Base-by-base conservation (phyloP, 1,139 yeast genomes). In the Geotrichum bryndzae region DNA sequence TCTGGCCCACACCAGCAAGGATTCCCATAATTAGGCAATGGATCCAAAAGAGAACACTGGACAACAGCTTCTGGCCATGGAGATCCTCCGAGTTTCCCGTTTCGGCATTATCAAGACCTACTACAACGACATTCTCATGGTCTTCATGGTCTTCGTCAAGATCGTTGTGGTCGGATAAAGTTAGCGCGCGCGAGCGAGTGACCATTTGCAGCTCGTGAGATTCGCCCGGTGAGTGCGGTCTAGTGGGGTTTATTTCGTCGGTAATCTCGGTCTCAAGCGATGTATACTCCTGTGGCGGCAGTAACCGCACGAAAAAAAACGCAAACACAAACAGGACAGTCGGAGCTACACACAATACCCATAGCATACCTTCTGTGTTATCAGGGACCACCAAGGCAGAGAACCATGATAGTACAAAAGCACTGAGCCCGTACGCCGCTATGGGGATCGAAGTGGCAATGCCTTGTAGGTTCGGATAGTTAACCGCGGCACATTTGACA, bases 1-100 rank as follows among this genome's bases (percentile, higher is more conserved):
- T 84, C 71, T 88, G 94, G 10, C 95, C 95, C 64, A 85, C 79
- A 1, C 91, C 89, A 67, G 88, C 87, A 55, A 87, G 75, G 2
- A 83, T 73, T 0, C 91, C 88, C 65, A 88, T 76, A 23, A 86
- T 77, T 10, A 81, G 56, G 67, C 74, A 71, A 61, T 74, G 76
- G 25, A 69, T 61, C 79, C 79, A 76, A 65, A 77, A 77, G 13
- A 67, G 59, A n/a, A 66, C 63, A n/a, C 63, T 58, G 11, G 62
- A 60, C 23, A 74, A 60, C 54, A 74, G 65, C n/a, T 66, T 54
- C 6, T 63, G 35, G 11, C 76, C 76, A 31, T 68, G 65, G 25
- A 72, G 56, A 53, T 69, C 72, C 23, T 6, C 33, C 8, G 33
- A 29, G 33, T 29, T 6, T 8, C 7, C 33, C 2, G 33, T 8